phyloP scores from a whole-genome alignment of 208 protist species.

The Sergeia podlipaevii region DNA sequence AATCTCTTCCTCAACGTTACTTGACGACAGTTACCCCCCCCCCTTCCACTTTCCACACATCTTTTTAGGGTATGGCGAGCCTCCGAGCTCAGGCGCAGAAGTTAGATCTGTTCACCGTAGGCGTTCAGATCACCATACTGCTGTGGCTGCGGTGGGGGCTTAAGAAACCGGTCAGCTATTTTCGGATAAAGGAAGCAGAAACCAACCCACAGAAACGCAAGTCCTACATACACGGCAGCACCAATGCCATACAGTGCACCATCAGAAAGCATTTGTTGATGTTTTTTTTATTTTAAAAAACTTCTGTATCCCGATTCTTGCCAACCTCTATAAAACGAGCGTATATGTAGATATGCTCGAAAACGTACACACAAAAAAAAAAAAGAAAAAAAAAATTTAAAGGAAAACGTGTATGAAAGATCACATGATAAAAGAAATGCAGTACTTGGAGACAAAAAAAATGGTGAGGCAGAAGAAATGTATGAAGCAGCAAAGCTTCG shows the following conservation, averaged over 20 bases:
- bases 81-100: background rate
- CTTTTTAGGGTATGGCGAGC: background rate
- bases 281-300: background rate
- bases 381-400: background rate
- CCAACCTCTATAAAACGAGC: too few species aligned
- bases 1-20: background rate
- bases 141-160: slow-evolving; percentile 18
- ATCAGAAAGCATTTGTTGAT: slow-evolving; percentile 12
- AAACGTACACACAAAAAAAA: background rate
- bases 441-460: background rate
- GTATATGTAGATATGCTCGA: background rate
- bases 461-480: slow-evolving; percentile 4
- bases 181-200: slow-evolving; percentile 49
- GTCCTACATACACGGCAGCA: slow-evolving; percentile 32
- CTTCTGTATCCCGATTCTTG: background rate
- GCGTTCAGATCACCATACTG: slow-evolving; percentile 13
- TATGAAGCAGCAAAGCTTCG: too few species aligned
- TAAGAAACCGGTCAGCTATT: slow-evolving; percentile 41
- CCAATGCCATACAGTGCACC: slow-evolving; percentile 39
- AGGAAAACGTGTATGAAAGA: background rate
- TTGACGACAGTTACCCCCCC: background rate
- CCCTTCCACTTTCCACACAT: background rate
- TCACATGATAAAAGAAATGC: slow-evolving; percentile 6
- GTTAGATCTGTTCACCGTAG: slow-evolving; percentile 15
- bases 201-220: slow-evolving; percentile 30